A percentile compares a stretch with the other conserved stretches of the same genome.
Conservation (phyloP, 2,329 filamentous ascomycete species). For the Mycosphaerelloides madeirae region DNA sequence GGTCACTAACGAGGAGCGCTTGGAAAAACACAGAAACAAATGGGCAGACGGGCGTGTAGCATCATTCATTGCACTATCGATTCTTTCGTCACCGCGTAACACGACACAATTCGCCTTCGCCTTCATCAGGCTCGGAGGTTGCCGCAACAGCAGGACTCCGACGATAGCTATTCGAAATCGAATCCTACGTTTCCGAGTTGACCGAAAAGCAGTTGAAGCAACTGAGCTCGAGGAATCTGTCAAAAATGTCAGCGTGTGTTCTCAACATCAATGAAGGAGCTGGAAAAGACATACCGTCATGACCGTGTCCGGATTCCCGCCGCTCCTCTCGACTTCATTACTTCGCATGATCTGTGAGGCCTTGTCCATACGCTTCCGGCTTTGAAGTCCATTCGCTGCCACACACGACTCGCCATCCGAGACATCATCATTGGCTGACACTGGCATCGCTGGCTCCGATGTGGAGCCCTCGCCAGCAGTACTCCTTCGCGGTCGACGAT, state of each 20-base stretch:
- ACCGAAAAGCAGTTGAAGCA: constrained; percentile 27
- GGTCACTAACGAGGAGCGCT: no score
- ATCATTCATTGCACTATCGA: no score
- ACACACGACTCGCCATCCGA: constrained; percentile 37
- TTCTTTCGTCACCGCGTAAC: no score
- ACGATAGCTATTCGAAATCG: no score
- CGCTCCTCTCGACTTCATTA: constrained; percentile 57
- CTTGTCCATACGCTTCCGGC: constrained; percentile 55
- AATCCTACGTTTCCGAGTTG: constrained; percentile 19
- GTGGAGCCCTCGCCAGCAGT: constrained; percentile 4
- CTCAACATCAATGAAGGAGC: background rate
- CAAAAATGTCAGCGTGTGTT: background rate
- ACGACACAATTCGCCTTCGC: no score
- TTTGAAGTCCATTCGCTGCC: constrained; percentile 46
- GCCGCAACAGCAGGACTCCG: no score
- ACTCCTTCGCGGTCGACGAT: constrained; percentile 8
- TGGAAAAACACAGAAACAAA: no score
- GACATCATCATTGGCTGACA: constrained; percentile 3
- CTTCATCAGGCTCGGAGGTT: no score
- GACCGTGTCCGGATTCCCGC: constrained; percentile 54
- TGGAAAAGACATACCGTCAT: constrained; percentile 41
- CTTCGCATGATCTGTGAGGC: constrained; percentile 58
- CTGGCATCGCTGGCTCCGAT: constrained; percentile 25
- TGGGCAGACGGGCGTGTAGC: no score
- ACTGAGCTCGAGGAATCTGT: constrained; percentile 25